Conservation (phyloP, 2,329 filamentous ascomycete genomes). For the Mycosphaerelloides madeirae region DNA sequence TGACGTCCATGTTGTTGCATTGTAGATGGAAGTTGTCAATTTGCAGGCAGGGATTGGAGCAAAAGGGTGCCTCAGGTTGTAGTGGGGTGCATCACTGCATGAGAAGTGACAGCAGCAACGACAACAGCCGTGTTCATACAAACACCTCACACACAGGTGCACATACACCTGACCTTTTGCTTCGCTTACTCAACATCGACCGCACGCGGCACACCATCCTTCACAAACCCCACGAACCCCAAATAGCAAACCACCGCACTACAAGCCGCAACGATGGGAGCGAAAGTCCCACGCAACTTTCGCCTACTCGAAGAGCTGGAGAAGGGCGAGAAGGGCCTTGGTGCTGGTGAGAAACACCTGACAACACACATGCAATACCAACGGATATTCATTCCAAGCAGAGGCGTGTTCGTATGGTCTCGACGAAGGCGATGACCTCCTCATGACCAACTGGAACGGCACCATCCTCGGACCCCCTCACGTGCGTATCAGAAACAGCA, state of each 20-base stretch:
- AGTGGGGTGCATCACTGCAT: too few relatives aligned
- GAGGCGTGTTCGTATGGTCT: conserved; percentile 97
- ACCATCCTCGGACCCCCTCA: conserved; percentile 96
- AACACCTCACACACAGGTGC: too few relatives aligned
- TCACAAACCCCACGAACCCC: background rate
- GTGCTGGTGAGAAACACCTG: conserved; percentile 60
- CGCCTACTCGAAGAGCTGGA: conserved; percentile 94
- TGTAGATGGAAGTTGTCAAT: too few relatives aligned
- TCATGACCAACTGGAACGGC: conserved; percentile 98
- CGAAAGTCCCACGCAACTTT: conserved; percentile 92
- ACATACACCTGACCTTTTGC: too few relatives aligned
- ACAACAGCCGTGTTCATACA: background rate
- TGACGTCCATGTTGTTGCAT: conserved; percentile 8
- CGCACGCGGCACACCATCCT: background rate
- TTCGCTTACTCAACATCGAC: background rate
- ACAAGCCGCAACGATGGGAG: conserved; percentile 48
- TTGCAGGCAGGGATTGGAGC: too few relatives aligned
- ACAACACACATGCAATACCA: background rate
- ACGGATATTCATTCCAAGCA: conserved; percentile 34
- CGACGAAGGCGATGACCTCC: conserved; percentile 85
- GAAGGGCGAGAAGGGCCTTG: conserved; percentile 96
- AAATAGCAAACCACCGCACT: conserved; percentile 24
- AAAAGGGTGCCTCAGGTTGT: too few relatives aligned
- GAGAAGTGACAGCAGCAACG: too few relatives aligned
- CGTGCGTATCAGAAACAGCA: conserved; percentile 55